Percentiles rank a stretch among this genome's conserved stretches.
phyloP scores from a whole-genome alignment of 805 yeast genomes.

The Cyberlindnera amylophila region DNA sequence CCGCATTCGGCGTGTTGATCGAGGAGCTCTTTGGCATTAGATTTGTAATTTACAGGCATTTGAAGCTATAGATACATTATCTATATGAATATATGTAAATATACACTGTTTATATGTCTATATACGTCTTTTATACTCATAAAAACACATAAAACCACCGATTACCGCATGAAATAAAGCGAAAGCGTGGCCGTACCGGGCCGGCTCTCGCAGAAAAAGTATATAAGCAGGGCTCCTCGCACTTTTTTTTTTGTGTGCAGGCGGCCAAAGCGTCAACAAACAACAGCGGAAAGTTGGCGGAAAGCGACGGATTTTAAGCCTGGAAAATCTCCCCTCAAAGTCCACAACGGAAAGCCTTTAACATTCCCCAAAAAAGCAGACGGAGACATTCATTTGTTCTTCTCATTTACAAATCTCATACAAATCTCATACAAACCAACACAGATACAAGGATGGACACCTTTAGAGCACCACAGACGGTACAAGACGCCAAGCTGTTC shows the following conservation, averaged over 20 bases:
- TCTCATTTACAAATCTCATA: too few relatives aligned
- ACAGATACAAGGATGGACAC: constrained; percentile 23
- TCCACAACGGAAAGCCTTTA: too few relatives aligned
- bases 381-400: constrained; percentile 11
- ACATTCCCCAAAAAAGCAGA: not conserved
- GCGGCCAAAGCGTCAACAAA: too few relatives aligned
- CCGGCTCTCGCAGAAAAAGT: constrained; percentile 1
- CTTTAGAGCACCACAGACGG: constrained; percentile 28
- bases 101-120: not conserved
- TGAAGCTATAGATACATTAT: too few relatives aligned
- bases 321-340: too few relatives aligned
- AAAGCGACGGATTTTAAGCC: too few relatives aligned
- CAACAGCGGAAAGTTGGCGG: too few relatives aligned
- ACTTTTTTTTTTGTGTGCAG: constrained; percentile 15
- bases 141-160: not conserved
- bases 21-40: not conserved
- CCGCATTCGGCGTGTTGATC: not conserved
- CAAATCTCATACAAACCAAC: not conserved
- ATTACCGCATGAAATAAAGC: too few relatives aligned
- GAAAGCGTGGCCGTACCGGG: constrained; percentile 7
- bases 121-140: not conserved
- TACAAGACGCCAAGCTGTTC: constrained; percentile 28
- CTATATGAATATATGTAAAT: too few relatives aligned
- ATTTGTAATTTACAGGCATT: too few relatives aligned
- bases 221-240: constrained; percentile 14